Base-by-base conservation (phyloP, 1,284 basidiomycete species). In the Cerrena zonata region DNA sequence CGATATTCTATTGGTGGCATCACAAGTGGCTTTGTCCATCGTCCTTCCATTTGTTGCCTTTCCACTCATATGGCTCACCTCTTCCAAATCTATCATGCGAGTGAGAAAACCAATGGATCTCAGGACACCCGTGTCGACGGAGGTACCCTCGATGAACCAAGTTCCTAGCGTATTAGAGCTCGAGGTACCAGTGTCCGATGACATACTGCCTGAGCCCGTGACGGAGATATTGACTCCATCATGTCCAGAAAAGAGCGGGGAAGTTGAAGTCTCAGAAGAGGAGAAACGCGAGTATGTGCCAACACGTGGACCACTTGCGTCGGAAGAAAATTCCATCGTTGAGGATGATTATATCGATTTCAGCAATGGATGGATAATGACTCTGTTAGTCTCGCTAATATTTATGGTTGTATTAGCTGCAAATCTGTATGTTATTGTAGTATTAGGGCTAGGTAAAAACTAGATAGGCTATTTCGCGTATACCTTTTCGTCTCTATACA, bases 21-120 rank as follows among this genome's bases (percentile, higher is more conserved):
- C 85, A 12, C 95, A 98, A 68, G 93, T 96, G 49, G 79, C 86
- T 2, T 76, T 98, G 22, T 86, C 86, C 45, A 80, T 98, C 59
- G 83, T 92, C 3, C 78, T 97, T 21, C 94, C 94, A 0, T 95
- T 94, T 63, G 80, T 93, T 62, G 79, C 83, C 3, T 76, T 90
- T 56, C 91, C 91, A 0, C 76, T 93, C 44, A 75, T 94, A 40
- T 89, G 76, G 61, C 76, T 91, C 56, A 91, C 89, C 4, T 82
- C 85, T 0, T 82, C 76, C 2, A 79, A 80, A 53, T 67, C 74
- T 15, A 74, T 91, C 54, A 93, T 93, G 91, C 74, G 74, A 2
- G 82, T 85, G 7, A 59, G 60, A 23, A 64, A 67, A 18, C 68
- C 54, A 41, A 22, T 40, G 4, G 23, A 4, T 26, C 10, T 18